Conservation (phyloP, 441 rosid genomes). For the Croton laevigatus region DNA sequence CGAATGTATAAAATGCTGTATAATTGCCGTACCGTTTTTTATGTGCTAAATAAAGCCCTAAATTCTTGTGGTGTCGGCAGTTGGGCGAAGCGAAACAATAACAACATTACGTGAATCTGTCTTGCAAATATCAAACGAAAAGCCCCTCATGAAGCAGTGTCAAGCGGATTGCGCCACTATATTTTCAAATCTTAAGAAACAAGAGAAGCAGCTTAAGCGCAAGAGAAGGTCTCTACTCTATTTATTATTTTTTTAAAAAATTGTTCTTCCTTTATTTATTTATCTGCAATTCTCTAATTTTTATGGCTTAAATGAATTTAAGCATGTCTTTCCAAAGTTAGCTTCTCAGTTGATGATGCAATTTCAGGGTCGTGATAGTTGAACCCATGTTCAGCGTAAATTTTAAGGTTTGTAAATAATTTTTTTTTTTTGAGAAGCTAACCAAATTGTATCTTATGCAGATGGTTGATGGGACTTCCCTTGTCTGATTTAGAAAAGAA, state of each 20-base stretch:
- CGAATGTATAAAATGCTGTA: too few relatives aligned
- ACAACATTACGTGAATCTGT: too few relatives aligned
- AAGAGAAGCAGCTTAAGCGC: conserved; percentile 42
- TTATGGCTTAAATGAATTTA: background rate
- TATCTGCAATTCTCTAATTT: background rate
- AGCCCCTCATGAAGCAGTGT: conserved; percentile 13
- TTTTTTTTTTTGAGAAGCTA: conserved; percentile 7
- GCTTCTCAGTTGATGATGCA: background rate
- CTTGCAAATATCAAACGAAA: background rate
- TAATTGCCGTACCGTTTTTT: too few relatives aligned
- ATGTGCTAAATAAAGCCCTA: background rate
- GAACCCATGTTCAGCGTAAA: background rate
- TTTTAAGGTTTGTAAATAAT: background rate
- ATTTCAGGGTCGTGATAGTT: background rate
- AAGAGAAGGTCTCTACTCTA: conserved; percentile 46
- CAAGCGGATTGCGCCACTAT: conserved; percentile 38
- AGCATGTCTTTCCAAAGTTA: too few relatives aligned
- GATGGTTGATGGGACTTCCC: conserved; percentile 72
- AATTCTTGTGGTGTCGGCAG: background rate
- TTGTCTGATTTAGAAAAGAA: conserved; percentile 33
- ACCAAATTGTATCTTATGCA: conserved; percentile 25
- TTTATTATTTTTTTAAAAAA: background rate
- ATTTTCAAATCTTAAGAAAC: conserved; percentile 41
- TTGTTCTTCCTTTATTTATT: background rate
- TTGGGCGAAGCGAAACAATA: too few relatives aligned